phyloP scores from a whole-genome alignment of 1,139 yeast species.

The Taiozyma sp. region DNA sequence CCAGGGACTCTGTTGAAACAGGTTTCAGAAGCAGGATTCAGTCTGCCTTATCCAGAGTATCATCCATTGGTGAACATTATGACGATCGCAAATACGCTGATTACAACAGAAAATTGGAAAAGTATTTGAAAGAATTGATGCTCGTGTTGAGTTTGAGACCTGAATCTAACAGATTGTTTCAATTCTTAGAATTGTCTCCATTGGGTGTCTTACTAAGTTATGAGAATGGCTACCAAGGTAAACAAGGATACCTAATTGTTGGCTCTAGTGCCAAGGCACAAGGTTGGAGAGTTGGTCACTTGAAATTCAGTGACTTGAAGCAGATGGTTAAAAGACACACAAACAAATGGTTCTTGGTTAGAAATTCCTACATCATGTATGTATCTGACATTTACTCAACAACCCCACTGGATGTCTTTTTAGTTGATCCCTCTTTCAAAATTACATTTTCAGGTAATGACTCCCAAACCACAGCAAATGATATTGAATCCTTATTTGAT shows the following conservation, averaged over 20 bases:
- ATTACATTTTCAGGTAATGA: conserved; percentile 46
- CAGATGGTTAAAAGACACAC: conserved; percentile 89
- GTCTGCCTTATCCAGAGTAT: conserved; percentile 13
- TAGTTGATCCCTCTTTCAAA: conserved; percentile 70
- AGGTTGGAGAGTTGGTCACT: conserved; percentile 96
- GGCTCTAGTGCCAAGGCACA: conserved; percentile 81
- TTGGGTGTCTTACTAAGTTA: conserved; percentile 79
- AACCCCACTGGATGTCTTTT: conserved; percentile 83
- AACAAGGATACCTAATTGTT: conserved; percentile 80
- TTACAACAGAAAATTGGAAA: conserved; percentile 37
- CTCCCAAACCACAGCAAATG: conserved; percentile 27
- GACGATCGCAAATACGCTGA: conserved; percentile 10
- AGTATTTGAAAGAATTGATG: conserved; percentile 61
- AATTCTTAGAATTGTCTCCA: conserved; percentile 87
- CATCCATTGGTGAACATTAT: conserved; percentile 3
- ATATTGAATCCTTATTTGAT: conserved; percentile 36
- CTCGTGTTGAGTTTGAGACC: conserved; percentile 62
- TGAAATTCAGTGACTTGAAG: conserved; percentile 70
- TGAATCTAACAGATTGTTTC: conserved; percentile 77
- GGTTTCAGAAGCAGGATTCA: conserved; percentile 15
- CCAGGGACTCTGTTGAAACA: conserved; percentile 3
- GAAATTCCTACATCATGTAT: conserved; percentile 80
- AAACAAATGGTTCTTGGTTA: conserved; percentile 85
- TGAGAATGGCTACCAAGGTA: conserved; percentile 79
- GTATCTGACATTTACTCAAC: conserved; percentile 86